Percentiles rank a stretch among this genome's conserved stretches.
These are phyloP conservation scores for Alternaria solani DNA, from an alignment of 2,329 filamentous ascomycete species.

Conservation along the genomic window DNA sequence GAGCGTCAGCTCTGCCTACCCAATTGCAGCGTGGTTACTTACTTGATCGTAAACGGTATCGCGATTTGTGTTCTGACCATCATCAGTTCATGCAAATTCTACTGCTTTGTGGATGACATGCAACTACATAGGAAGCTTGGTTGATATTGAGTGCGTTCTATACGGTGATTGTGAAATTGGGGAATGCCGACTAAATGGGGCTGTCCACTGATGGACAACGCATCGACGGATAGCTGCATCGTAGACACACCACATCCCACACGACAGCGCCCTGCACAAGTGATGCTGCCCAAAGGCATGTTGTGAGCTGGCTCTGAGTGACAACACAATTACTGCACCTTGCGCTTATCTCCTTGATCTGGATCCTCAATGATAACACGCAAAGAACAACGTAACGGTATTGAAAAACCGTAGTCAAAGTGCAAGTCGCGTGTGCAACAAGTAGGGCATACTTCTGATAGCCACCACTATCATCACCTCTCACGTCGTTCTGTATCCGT, in stretches of 20 bases:
- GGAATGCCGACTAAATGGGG: conserved; percentile 1
- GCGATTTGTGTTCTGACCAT: neutral
- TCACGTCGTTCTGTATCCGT: neutral
- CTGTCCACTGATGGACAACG: conserved; percentile 18
- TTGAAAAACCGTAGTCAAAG: neutral
- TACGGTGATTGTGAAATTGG: neutral
- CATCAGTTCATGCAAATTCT: neutral
- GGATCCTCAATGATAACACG: neutral
- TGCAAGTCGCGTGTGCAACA: conserved; percentile 11
- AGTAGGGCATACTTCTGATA: conserved; percentile 17
- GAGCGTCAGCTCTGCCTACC: neutral
- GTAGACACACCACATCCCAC: conserved; percentile 25
- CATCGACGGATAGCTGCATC: conserved; percentile 25
- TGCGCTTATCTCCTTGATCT: conserved; percentile 35
- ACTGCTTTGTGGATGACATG: neutral
- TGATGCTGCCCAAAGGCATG: conserved; percentile 25
- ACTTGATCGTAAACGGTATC: neutral
- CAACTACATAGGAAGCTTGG: neutral
- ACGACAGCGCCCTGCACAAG: conserved; percentile 28
- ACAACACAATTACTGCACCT: conserved; percentile 20
- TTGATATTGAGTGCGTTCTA: neutral
- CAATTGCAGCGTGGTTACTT: neutral
- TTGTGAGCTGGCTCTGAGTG: conserved; percentile 14
- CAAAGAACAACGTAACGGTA: neutral
- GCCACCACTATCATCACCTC: conserved; percentile 24